Conservation (phyloP, 176 grass and related monocot species). For the Elymus sibiricus region DNA sequence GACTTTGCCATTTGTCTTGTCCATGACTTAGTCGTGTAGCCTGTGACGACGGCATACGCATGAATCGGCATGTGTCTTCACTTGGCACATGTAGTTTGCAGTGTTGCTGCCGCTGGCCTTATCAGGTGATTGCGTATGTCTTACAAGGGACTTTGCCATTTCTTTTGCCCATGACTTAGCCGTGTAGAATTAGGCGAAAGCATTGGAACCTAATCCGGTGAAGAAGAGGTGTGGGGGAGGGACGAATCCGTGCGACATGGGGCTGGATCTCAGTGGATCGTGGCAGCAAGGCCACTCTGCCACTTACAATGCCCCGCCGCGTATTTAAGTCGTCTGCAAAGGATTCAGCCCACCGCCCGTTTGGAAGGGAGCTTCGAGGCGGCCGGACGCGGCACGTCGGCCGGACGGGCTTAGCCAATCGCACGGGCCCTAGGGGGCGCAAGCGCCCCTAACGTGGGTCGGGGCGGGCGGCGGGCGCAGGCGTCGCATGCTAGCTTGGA, state of each 20-base stretch:
- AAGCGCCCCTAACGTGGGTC: conserved; percentile 22
- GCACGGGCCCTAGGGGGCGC: conserved; percentile 23
- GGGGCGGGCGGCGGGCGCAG: conserved; percentile 8
- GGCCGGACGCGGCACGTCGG: not conserved
- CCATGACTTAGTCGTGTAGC: too few relatives aligned
- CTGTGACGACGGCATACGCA: too few relatives aligned
- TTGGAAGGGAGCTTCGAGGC: conserved; percentile 22
- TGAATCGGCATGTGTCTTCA: too few relatives aligned
- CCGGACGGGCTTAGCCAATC: not conserved
- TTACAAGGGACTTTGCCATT: too few relatives aligned
- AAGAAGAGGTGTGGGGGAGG: conserved; percentile 13
- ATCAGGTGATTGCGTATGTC: too few relatives aligned
- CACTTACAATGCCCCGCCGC: conserved; percentile 67
- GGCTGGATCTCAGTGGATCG: conserved; percentile 61
- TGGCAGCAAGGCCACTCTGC: conserved; percentile 75
- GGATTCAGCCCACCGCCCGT: conserved; percentile 51
- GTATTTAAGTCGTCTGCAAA: conserved; percentile 74
- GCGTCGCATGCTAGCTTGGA: conserved; percentile 48
- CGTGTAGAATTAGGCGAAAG: too few relatives aligned
- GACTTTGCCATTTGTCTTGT: too few relatives aligned
- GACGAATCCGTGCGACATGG: conserved; percentile 51
- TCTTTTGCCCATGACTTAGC: too few relatives aligned
- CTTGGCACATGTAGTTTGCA: too few relatives aligned
- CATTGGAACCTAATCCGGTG: too few relatives aligned
- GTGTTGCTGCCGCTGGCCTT: too few relatives aligned